Conservation (phyloP, 352 stramenopile genomes). For the Pythium coloratum region DNA sequence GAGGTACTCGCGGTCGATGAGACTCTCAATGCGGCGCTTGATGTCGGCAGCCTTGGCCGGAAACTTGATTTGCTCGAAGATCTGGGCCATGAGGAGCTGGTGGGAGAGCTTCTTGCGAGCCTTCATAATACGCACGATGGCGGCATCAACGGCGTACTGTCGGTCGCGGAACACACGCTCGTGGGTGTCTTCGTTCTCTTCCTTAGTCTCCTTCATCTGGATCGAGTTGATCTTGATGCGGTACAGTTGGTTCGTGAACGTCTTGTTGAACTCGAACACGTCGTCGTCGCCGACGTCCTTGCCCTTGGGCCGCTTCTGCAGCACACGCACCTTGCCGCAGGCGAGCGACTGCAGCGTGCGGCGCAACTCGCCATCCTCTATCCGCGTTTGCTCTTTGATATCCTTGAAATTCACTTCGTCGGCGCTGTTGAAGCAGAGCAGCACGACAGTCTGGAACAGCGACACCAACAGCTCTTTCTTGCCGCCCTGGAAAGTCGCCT, state of each 20-base stretch:
- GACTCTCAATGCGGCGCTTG: slow-evolving; percentile 88
- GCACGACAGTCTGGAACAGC: slow-evolving; percentile 85
- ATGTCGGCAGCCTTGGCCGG: slow-evolving; percentile 82
- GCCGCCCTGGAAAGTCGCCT: slow-evolving; percentile 75
- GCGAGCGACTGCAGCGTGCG: slow-evolving; percentile 89
- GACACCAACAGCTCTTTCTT: slow-evolving; percentile 89
- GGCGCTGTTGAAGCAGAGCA: slow-evolving; percentile 81
- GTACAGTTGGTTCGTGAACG: slow-evolving; percentile 86
- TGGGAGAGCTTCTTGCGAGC: slow-evolving; percentile 95
- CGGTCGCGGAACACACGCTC: neutral
- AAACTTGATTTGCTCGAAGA: slow-evolving; percentile 52
- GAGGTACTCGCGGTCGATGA: slow-evolving; percentile 90
- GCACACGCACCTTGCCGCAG: slow-evolving; percentile 87
- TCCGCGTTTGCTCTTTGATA: slow-evolving; percentile 85
- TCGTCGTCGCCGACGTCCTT: slow-evolving; percentile 87
- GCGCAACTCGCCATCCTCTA: slow-evolving; percentile 89
- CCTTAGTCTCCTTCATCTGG: slow-evolving; percentile 86
- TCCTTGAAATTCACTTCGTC: slow-evolving; percentile 79
- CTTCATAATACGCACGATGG: slow-evolving; percentile 99
- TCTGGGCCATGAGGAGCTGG: slow-evolving; percentile 73
- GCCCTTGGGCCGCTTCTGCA: slow-evolving; percentile 86
- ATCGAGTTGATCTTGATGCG: slow-evolving; percentile 96
- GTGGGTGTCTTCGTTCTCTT: no score
- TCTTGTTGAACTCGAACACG: slow-evolving; percentile 84
- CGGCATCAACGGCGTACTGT: slow-evolving; percentile 92